phyloP scores from a whole-genome alignment of 2,329 filamentous ascomycete species.

The Alternaria angustiovoidea region DNA sequence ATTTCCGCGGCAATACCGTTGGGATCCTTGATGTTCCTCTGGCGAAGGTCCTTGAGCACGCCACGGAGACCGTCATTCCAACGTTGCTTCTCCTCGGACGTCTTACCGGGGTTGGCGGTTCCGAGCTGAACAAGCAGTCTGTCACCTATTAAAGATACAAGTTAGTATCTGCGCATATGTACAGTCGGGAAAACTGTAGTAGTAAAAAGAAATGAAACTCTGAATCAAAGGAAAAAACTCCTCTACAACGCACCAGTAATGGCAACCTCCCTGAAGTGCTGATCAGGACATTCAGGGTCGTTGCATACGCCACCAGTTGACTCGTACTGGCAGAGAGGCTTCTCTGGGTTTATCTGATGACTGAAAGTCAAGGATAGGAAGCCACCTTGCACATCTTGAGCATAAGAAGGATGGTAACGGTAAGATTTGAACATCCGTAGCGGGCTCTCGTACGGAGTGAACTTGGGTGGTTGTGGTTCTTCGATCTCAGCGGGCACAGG shows the following conservation, averaged over 20 bases:
- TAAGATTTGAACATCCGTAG: constrained; percentile 85
- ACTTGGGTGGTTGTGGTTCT: constrained; percentile 42
- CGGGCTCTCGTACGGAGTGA: constrained; percentile 80
- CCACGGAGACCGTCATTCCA: constrained; percentile 51
- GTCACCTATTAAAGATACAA: constrained; percentile 64
- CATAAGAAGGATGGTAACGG: constrained; percentile 84
- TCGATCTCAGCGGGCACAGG: constrained; percentile 15
- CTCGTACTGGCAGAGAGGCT: constrained; percentile 79
- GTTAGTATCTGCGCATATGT: constrained; percentile 49
- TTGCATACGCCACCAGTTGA: constrained; percentile 75
- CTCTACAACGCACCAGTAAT: constrained; percentile 71
- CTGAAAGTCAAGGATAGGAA: constrained; percentile 93
- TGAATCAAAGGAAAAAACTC: constrained; percentile 12
- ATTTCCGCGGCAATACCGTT: constrained; percentile 52
- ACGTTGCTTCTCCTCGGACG: constrained; percentile 65
- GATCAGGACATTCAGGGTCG: constrained; percentile 73
- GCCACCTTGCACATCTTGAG: constrained; percentile 73
- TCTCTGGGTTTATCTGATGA: constrained; percentile 81
- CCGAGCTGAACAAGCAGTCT: constrained; percentile 77
- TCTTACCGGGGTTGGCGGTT: constrained; percentile 68
- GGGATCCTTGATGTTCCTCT: constrained; percentile 48
- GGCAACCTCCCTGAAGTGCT: constrained; percentile 81
- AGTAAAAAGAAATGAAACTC: constrained; percentile 25
- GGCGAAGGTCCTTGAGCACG: constrained; percentile 50
- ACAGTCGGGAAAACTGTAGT: constrained; percentile 35